Evolutionary conservation across 75 land plant genomes (phyloP).

Genomic region (Gnetum montanum): DNA sequence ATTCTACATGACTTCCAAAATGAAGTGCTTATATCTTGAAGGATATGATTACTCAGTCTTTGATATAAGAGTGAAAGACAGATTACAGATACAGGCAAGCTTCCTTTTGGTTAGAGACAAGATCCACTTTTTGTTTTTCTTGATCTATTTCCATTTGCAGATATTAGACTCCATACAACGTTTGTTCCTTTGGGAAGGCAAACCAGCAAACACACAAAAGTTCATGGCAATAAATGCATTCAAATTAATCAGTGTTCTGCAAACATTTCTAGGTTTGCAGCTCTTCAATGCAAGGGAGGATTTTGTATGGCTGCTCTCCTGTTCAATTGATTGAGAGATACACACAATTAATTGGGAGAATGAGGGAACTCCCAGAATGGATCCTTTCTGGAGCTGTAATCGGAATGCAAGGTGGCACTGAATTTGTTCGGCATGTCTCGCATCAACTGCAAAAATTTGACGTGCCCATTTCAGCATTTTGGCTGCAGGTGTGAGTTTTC

Average conservation of each 20-base stretch:
- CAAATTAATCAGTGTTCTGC: too few species aligned
- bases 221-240: too few species aligned
- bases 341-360: constrained; percentile 74
- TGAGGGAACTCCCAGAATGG: constrained; percentile 82
- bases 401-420: constrained; percentile 96
- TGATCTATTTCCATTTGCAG: too few species aligned
- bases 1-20: constrained; percentile 77
- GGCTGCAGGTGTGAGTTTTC: constrained; percentile 91
- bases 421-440: constrained; percentile 53
- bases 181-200: too few species aligned
- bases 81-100: constrained; percentile 82
- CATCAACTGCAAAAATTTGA: constrained; percentile 31
- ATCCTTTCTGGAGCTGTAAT: constrained; percentile 79
- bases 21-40: constrained; percentile 78
- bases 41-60: constrained; percentile 70
- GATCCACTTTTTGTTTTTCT: too few species aligned
- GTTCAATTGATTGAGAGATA: constrained; percentile 54
- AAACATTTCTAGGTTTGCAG: constrained; percentile 40
- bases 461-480: constrained; percentile 84
- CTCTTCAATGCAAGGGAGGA: constrained; percentile 43
- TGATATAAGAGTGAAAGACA: constrained; percentile 52
- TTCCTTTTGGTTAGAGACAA: too few species aligned
- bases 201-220: too few species aligned
- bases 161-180: too few species aligned
- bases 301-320: constrained; percentile 68